Base-by-base conservation (phyloP, 805 yeast genomes). In the Candida nitratophila region DNA sequence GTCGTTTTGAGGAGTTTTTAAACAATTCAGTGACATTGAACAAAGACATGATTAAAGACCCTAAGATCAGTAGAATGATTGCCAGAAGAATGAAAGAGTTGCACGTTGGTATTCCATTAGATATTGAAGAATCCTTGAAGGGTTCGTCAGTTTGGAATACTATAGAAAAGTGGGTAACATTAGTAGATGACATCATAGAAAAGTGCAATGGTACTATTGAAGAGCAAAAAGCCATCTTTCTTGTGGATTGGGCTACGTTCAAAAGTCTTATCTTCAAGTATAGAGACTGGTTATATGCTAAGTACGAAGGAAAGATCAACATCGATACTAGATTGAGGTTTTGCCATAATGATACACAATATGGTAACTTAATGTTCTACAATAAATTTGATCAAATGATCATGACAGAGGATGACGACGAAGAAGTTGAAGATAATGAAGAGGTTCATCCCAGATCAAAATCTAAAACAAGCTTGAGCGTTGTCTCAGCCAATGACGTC, bases 61-160 rank as follows among this genome's bases (percentile, higher is more conserved):
- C 87, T 49, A 81, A 79, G 26, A 81, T 86, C 17, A 79, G 89
- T 40, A 81, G 83, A 50, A 84, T 86, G 70, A 83, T 93, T 50
- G 97, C 96, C 14, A 80, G 96, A 69, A 82, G 99, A 69, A 93
- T 93, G 98, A 83, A 90, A 57, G 97, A 93, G 53, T 71, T 93
- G 44, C 99, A 93, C 59, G 73, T 72, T 45, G 90, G 91, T 55
- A 81, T 93, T 19, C 79, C 77, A 14, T 66, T 93, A 42, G 73
- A 77, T 20, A 60, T 64, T 2, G 66, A 65, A 3, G 96, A 89
- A 54, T 66, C 70, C 37, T 60, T 59, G 7, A 59, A 59, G 14
- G 85, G 93, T 1, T 86, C 98, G 0, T 69, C 71, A 40, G 73
- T 77, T 9, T 89, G 96, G 91, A 61, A 59, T 32, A 71, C 79